These are phyloP conservation scores for Thinopyrum obtusiflorum DNA, from an alignment of 202 grass and related monocot genomes.

Conservation along the genomic window DNA sequence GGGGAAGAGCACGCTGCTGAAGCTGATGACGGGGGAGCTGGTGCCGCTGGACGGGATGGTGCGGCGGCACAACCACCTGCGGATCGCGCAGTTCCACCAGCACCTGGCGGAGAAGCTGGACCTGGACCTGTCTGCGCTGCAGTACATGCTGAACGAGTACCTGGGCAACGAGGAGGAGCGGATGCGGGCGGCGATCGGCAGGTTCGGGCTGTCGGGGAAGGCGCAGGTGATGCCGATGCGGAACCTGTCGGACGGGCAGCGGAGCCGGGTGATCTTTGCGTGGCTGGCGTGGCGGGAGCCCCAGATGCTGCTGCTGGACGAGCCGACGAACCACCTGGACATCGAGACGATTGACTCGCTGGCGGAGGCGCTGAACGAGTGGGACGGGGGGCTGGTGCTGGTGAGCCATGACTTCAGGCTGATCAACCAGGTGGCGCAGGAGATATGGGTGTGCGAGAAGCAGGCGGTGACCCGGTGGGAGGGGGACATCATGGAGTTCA, in stretches of 20 bases:
- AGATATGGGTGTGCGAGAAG: conserved; percentile 97
- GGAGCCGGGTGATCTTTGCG: conserved; percentile 80
- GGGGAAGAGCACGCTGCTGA: conserved; percentile 81
- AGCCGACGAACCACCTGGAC: conserved; percentile 92
- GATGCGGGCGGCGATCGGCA: conserved; percentile 77
- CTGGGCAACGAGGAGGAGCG: conserved; percentile 81
- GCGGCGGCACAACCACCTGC: conserved; percentile 86
- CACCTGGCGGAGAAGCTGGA: conserved; percentile 85
- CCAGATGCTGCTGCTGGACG: conserved; percentile 73
- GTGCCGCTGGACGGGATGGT: conserved; percentile 75
- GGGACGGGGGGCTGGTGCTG: conserved; percentile 83
- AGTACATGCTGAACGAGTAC: conserved; percentile 85
- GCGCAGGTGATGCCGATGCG: conserved; percentile 94
- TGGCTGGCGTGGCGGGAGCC: conserved; percentile 82
- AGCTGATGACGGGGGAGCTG: conserved; percentile 93
- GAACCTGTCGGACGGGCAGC: conserved; percentile 81
- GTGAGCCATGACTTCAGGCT: conserved; percentile 95
- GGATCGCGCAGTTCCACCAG: conserved; percentile 86
- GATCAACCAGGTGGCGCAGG: conserved; percentile 92
- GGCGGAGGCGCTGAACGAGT: conserved; percentile 82
- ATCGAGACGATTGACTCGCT: conserved; percentile 89
- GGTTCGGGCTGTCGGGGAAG: conserved; percentile 77
- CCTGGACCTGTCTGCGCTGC: conserved; percentile 66
- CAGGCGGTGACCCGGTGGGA: conserved; percentile 83
- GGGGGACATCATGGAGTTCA: conserved; percentile 89